phyloP scores from a whole-genome alignment of 129 eudicot genomes.

The Sambucus nigra region DNA sequence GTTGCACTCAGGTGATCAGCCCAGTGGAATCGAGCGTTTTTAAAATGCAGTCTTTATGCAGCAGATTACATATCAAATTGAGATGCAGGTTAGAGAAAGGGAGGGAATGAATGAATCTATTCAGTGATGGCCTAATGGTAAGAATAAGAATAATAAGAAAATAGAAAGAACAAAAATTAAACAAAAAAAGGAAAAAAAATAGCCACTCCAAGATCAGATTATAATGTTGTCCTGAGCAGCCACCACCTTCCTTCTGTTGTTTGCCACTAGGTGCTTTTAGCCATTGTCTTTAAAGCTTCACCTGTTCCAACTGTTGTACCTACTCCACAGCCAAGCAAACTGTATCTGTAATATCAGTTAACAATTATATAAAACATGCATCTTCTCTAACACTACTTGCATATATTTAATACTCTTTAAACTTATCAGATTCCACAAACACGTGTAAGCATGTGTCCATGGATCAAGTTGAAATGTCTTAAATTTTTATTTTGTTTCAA shows the following conservation, averaged over 20 bases:
- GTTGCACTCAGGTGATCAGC: no score
- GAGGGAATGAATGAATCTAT: constrained; percentile 35
- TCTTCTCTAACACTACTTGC: no score
- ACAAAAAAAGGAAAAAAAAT: constrained; percentile 22
- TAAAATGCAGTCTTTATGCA: no score
- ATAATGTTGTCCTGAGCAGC: constrained; percentile 66
- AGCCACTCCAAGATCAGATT: constrained; percentile 43
- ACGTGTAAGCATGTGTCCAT: no score
- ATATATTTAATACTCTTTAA: no score
- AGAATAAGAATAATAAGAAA: constrained; percentile 7
- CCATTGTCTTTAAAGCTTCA: constrained; percentile 29
- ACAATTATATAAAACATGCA: not conserved
- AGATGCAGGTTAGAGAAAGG: constrained; percentile 34
- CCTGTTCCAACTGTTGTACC: constrained; percentile 33
- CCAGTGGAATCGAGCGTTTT: no score
- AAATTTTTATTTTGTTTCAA: no score
- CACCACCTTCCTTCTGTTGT: constrained; percentile 36
- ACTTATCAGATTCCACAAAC: no score
- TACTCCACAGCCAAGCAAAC: constrained; percentile 93
- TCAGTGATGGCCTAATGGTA: constrained; percentile 21
- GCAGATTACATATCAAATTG: constrained; percentile 36
- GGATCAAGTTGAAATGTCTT: no score
- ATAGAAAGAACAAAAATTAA: constrained; percentile 15
- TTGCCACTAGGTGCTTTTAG: constrained; percentile 25
- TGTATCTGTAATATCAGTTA: constrained; percentile 36